Conservation (phyloP, 2,329 filamentous ascomycete genomes). For the Hortaea werneckii region DNA sequence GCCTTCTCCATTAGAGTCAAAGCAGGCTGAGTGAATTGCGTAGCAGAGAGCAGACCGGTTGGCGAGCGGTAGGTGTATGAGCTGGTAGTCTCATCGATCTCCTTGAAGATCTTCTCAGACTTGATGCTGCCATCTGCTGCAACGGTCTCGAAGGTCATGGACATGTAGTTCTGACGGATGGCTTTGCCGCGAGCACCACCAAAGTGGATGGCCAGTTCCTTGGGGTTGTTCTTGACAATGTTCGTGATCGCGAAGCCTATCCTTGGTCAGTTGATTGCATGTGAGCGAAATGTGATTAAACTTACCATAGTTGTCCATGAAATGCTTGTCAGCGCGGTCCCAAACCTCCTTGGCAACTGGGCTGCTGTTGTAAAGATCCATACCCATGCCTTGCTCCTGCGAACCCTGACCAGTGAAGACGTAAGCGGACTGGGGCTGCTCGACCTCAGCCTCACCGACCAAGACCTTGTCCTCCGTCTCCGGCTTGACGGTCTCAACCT, state of each 20-base stretch:
- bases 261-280: too few relatives aligned
- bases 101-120: constrained; percentile 99
- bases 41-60: constrained; percentile 87
- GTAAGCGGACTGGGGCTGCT: constrained; percentile 92
- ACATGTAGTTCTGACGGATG: constrained; percentile 98
- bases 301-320: constrained; percentile 95
- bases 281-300: too few relatives aligned
- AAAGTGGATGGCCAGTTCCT: constrained; percentile 97
- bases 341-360: constrained; percentile 92
- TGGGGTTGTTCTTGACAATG: constrained; percentile 99
- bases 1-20: constrained; percentile 99
- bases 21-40: constrained; percentile 96
- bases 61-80: constrained; percentile 97
- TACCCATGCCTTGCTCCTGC: constrained; percentile 99
- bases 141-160: constrained; percentile 99
- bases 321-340: constrained; percentile 95
- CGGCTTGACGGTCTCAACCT: constrained; percentile 91
- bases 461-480: constrained; percentile 86
- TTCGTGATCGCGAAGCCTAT: constrained; percentile 90
- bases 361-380: constrained; percentile 94
- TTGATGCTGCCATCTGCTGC: constrained; percentile 84
- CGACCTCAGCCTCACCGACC: constrained; percentile 89
- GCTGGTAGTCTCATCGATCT: constrained; percentile 81
- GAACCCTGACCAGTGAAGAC: constrained; percentile 98
- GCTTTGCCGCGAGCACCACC: constrained; percentile 93